These are phyloP conservation scores for Piromyces sp. DNA, from an alignment of 192 early-diverging fungal species.

Conservation along the genomic window DNA sequence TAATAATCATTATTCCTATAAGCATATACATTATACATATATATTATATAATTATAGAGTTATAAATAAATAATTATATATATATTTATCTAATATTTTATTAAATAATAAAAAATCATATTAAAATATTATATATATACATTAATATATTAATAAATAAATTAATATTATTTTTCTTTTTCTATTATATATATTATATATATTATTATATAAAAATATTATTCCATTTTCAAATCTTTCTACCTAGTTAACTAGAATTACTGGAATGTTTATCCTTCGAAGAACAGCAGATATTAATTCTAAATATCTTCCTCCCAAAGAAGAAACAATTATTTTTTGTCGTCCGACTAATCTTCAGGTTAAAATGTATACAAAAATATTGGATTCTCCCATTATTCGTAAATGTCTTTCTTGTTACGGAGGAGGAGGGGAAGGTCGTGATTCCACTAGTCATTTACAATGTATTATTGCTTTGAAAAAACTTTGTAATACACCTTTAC, in stretches of 20 bases:
- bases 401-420: neutral
- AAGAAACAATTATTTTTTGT: neutral
- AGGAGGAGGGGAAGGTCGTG: neutral
- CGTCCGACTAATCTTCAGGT: conserved; percentile 13
- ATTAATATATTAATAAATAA: no score
- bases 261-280: conserved; percentile 34
- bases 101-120: no score
- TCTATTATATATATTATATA: no score
- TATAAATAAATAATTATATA: no score
- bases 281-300: conserved; percentile 30
- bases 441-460: conserved; percentile 9
- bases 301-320: conserved; percentile 36
- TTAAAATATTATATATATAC: no score
- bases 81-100: no score
- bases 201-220: no score
- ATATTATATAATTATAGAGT: no score
- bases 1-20: no score
- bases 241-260: conserved; percentile 20
- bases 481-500: conserved; percentile 15
- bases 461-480: conserved; percentile 24
- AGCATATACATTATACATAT: no score
- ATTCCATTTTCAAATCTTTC: no score
- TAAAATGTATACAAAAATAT: conserved; percentile 11
- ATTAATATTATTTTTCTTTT: no score
- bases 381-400: conserved; percentile 8